phyloP scores from a whole-genome alignment of 2,329 filamentous ascomycete genomes.

The Stachybotrys echinatus region DNA sequence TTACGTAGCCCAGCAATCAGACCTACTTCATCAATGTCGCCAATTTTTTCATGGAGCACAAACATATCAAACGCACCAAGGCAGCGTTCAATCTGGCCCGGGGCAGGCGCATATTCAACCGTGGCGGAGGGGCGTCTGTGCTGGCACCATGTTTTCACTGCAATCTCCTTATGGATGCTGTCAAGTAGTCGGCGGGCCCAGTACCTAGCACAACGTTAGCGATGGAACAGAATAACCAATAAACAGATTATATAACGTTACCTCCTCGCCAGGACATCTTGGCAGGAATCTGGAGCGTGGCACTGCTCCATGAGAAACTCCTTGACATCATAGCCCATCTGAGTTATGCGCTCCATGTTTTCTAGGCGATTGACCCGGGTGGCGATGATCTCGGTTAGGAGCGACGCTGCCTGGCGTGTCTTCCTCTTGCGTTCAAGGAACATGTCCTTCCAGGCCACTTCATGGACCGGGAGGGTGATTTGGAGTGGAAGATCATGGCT shows the following conservation, averaged over 20 bases:
- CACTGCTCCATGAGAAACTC: slow-evolving; percentile 71
- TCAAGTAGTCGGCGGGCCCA: slow-evolving; percentile 71
- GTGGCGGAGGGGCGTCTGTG: background rate
- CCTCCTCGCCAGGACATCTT: slow-evolving; percentile 75
- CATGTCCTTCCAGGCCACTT: slow-evolving; percentile 69
- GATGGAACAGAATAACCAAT: background rate
- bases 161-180: slow-evolving; percentile 74
- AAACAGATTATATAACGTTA: slow-evolving; percentile 16
- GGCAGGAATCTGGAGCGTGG: slow-evolving; percentile 48
- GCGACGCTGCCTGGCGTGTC: slow-evolving; percentile 43
- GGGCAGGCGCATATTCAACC: background rate
- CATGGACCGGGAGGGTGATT: slow-evolving; percentile 43
- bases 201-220: slow-evolving; percentile 46
- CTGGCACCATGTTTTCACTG: slow-evolving; percentile 69
- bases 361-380: slow-evolving; percentile 64
- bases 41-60: slow-evolving; percentile 64
- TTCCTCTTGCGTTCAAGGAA: slow-evolving; percentile 52
- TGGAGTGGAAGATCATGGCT: slow-evolving; percentile 56
- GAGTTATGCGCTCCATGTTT: slow-evolving; percentile 65
- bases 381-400: slow-evolving; percentile 65
- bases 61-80: slow-evolving; percentile 88
- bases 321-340: slow-evolving; percentile 80
- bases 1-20: background rate
- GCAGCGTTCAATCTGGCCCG: background rate
- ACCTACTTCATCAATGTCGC: slow-evolving; percentile 69